phyloP scores from a whole-genome alignment of 1,284 basidiomycete species.

The Waitea zeae region DNA sequence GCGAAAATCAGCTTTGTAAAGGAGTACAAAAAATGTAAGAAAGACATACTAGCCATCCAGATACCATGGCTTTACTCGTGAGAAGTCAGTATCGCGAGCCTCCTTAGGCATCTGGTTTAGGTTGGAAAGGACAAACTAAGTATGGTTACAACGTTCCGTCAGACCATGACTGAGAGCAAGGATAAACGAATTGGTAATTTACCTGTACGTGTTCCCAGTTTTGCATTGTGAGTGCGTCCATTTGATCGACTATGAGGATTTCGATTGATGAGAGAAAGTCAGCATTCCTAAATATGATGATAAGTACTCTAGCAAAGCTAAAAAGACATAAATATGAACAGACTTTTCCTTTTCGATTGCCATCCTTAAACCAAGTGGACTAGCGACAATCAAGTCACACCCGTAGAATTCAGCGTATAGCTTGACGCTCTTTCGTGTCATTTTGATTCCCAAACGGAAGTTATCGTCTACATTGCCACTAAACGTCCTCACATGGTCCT shows the following conservation, averaged over 20 bases:
- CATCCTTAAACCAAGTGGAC: slow-evolving; percentile 83
- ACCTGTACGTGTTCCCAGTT: slow-evolving; percentile 98
- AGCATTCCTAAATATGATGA: slow-evolving; percentile 31
- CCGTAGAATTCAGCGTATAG: slow-evolving; percentile 83
- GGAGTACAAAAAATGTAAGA: slow-evolving; percentile 1
- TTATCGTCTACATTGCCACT: slow-evolving; percentile 96
- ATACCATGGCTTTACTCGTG: slow-evolving; percentile 95
- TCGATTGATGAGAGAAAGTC: slow-evolving; percentile 94
- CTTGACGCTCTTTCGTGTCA: slow-evolving; percentile 81
- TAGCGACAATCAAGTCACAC: slow-evolving; percentile 85
- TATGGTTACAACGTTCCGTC: too few relatives aligned
- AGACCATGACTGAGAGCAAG: neutral
- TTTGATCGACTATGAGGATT: slow-evolving; percentile 82
- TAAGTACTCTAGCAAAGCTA: neutral
- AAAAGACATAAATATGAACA: slow-evolving; percentile 11
- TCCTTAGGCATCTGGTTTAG: slow-evolving; percentile 85
- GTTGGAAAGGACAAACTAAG: slow-evolving; percentile 72
- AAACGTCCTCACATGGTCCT: slow-evolving; percentile 88
- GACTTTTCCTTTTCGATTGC: slow-evolving; percentile 90
- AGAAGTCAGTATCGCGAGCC: slow-evolving; percentile 90
- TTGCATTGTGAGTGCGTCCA: slow-evolving; percentile 92
- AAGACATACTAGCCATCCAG: slow-evolving; percentile 79
- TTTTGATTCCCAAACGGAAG: slow-evolving; percentile 83
- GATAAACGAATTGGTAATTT: slow-evolving; percentile 2
- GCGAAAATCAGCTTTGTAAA: neutral